Percentiles rank a stretch among this genome's conserved stretches.
phyloP scores from a whole-genome alignment of 108 stramenopile species.

The Cyclotella distinguenda region DNA sequence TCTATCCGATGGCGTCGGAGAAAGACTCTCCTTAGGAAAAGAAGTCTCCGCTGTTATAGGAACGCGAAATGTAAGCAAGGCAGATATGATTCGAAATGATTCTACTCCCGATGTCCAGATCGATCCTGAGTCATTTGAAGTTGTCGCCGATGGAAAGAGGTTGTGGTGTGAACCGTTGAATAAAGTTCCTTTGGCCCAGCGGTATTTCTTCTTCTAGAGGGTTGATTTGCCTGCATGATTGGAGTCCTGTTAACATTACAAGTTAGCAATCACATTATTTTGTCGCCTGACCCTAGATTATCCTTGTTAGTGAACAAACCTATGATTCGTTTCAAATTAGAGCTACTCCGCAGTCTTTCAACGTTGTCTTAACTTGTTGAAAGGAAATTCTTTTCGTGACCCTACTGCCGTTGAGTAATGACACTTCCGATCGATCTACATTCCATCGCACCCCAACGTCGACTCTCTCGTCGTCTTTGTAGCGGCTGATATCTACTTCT shows the following conservation, averaged over 20 bases:
- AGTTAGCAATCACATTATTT: too few relatives aligned
- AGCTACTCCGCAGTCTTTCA: neutral
- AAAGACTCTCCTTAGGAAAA: slow-evolving; percentile 78
- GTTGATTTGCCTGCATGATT: too few relatives aligned
- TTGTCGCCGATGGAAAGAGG: slow-evolving; percentile 88
- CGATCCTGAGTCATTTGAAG: slow-evolving; percentile 96
- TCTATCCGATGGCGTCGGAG: slow-evolving; percentile 44
- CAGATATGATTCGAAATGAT: slow-evolving; percentile 94
- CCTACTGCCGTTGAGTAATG: neutral
- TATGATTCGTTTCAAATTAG: neutral
- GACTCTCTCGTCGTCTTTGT: neutral
- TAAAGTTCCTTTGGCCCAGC: slow-evolving; percentile 87
- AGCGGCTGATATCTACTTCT: slow-evolving; percentile 3
- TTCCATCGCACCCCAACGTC: slow-evolving; percentile 1
- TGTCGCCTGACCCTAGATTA: too few relatives aligned
- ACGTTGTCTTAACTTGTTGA: neutral
- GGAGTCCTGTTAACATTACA: too few relatives aligned
- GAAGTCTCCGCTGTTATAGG: slow-evolving; percentile 70
- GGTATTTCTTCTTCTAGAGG: slow-evolving; percentile 88
- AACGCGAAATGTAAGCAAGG: slow-evolving; percentile 84
- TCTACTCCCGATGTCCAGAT: slow-evolving; percentile 86
- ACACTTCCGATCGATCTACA: neutral
- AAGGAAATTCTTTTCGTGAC: neutral
- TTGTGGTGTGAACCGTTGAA: slow-evolving; percentile 88
- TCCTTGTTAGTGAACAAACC: too few relatives aligned